phyloP scores from a whole-genome alignment of 2,329 filamentous ascomycete genomes.

The Aureobasidium leucospermi region DNA sequence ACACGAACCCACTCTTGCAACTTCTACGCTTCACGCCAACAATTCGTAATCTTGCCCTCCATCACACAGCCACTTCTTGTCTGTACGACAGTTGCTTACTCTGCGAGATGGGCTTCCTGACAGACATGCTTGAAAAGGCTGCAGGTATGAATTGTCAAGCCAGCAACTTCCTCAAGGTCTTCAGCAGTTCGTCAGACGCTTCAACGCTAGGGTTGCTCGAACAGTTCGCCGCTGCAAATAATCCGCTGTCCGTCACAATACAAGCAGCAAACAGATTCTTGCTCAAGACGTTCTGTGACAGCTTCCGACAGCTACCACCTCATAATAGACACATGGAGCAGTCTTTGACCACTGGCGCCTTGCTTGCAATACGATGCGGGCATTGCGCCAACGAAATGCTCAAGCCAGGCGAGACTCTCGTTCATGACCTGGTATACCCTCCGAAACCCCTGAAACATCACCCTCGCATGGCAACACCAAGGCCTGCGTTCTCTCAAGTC shows the following conservation, averaged over 20 bases:
- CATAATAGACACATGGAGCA: constrained; percentile 62
- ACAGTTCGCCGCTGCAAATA: constrained; percentile 63
- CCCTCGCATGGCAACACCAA: constrained; percentile 40
- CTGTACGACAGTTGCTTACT: constrained; percentile 76
- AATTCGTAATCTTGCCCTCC: constrained; percentile 77
- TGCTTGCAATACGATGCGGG: constrained; percentile 71
- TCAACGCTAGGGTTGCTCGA: constrained; percentile 74
- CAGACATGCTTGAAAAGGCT: constrained; percentile 97
- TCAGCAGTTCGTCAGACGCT: constrained; percentile 75
- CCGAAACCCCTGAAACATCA: constrained; percentile 34
- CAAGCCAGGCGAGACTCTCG: constrained; percentile 68
- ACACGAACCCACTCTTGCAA: constrained; percentile 86
- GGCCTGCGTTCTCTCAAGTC: constrained; percentile 70
- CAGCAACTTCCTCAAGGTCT: constrained; percentile 85
- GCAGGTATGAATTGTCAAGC: constrained; percentile 91
- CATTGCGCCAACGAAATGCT: constrained; percentile 83
- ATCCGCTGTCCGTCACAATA: constrained; percentile 70
- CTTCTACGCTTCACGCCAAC: constrained; percentile 85
- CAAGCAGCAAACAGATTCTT: constrained; percentile 83
- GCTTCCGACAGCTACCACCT: constrained; percentile 63
- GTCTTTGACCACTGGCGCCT: constrained; percentile 61
- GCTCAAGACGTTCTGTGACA: constrained; percentile 61
- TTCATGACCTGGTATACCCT: constrained; percentile 82
- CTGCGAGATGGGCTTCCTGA: constrained; percentile 90
- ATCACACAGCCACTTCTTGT: constrained; percentile 82